A percentile compares a stretch with the other conserved stretches of the same genome.
These are phyloP conservation scores for Neonectria ditissima DNA, from an alignment of 2,329 filamentous ascomycete genomes.

Conservation along the genomic window DNA sequence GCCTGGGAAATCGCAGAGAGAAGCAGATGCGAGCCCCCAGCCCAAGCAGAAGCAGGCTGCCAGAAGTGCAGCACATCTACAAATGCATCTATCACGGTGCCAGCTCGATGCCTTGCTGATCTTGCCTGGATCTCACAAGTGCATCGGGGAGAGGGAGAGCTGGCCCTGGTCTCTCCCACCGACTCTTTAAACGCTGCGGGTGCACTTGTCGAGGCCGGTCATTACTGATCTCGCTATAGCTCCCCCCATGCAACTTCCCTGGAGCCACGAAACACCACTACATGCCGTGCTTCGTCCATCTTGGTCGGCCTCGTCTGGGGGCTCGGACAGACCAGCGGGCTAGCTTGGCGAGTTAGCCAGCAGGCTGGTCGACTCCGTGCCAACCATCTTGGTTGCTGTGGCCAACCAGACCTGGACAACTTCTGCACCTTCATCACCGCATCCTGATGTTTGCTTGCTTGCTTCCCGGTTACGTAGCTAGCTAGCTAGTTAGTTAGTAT, in stretches of 20 bases:
- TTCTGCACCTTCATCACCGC: slow-evolving; percentile 14
- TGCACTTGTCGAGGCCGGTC: slow-evolving; percentile 9
- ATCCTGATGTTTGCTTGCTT: slow-evolving; percentile 16
- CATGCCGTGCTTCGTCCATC: slow-evolving; percentile 17
- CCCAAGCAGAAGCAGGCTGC: too few relatives aligned
- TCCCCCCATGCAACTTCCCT: slow-evolving; percentile 7
- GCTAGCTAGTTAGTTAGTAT: background rate
- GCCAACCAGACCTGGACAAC: slow-evolving; percentile 12
- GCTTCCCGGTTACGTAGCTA: background rate
- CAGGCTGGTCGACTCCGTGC: slow-evolving; percentile 9
- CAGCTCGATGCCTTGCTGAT: slow-evolving; percentile 8
- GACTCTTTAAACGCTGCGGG: slow-evolving; percentile 15
- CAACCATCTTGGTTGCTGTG: slow-evolving; percentile 15
- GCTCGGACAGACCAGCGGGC: slow-evolving; percentile 5
- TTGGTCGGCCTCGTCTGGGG: slow-evolving; percentile 19
- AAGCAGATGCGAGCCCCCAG: background rate
- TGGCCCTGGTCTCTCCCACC: slow-evolving; percentile 12
- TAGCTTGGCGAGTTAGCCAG: slow-evolving; percentile 7
- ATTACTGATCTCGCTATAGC: slow-evolving; percentile 17
- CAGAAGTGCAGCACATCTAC: slow-evolving; percentile 6
- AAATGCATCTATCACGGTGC: background rate
- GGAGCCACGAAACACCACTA: slow-evolving; percentile 23
- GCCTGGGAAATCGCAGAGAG: background rate
- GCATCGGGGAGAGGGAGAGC: slow-evolving; percentile 6
- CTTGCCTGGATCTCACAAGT: slow-evolving; percentile 1